phyloP scores from a whole-genome alignment of 352 stramenopile species.

The Globisporangium alternatum region DNA sequence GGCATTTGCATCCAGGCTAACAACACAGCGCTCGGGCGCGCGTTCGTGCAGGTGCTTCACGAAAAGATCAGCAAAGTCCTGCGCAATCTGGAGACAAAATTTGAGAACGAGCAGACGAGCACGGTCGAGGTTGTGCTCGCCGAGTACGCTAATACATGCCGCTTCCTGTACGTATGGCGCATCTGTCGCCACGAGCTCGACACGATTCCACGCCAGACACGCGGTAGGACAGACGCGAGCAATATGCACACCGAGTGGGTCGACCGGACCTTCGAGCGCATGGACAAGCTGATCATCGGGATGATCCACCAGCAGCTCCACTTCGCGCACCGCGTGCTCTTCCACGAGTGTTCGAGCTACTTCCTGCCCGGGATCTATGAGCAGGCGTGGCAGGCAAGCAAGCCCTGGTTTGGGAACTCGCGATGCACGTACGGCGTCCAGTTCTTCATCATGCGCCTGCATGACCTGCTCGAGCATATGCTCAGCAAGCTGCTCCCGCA shows the following conservation, averaged over 20 bases:
- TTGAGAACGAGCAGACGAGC: conserved; percentile 29
- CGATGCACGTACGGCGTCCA: conserved; percentile 59
- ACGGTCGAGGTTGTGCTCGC: conserved; percentile 42
- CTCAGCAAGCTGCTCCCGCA: conserved; percentile 33
- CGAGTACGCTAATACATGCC: conserved; percentile 53
- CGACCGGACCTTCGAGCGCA: conserved; percentile 55
- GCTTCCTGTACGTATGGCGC: conserved; percentile 63
- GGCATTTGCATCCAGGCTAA: conserved; percentile 61
- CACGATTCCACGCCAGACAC: conserved; percentile 31
- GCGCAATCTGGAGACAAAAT: conserved; percentile 25
- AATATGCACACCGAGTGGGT: conserved; percentile 64
- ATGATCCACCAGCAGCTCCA: conserved; percentile 57
- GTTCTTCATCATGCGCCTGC: conserved; percentile 46
- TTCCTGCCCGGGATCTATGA: conserved; percentile 53
- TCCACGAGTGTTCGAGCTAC: conserved; percentile 51
- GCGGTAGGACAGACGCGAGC: conserved; percentile 17
- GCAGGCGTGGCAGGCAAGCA: conserved; percentile 47
- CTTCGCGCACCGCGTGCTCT: conserved; percentile 50
- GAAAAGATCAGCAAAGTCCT: conserved; percentile 56
- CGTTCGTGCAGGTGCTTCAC: conserved; percentile 62
- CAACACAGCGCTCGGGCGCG: conserved; percentile 50
- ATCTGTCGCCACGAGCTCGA: conserved; percentile 63
- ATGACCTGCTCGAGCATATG: conserved; percentile 45
- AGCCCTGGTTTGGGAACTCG: conserved; percentile 62
- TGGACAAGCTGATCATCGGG: conserved; percentile 44